Evolutionary conservation across 495 filamentous ascomycete genomes (phyloP), one percentile per base, ranked within the genome.

Genomic region (Hypoxylon cercidicola): DNA sequence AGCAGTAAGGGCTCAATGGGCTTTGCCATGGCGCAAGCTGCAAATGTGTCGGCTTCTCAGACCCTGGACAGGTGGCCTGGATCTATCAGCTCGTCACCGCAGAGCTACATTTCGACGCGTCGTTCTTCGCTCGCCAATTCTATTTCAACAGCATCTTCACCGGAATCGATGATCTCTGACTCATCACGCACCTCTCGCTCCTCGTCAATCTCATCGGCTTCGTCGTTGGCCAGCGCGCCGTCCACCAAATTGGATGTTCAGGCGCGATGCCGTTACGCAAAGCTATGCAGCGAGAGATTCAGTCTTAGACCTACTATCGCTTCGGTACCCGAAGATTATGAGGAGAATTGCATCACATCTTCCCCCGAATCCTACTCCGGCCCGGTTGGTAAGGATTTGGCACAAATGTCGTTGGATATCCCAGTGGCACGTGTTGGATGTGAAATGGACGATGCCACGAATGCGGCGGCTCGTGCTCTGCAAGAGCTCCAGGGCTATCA

Each of bases 91-190:
- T 75, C 82, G 53, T 82, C 84, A 21, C 78, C 81, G 72, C 73
- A 84, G 73, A 77, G 78, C 77, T 79, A 88, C 78, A 78, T 82
- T 75, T 78, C 84, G 66, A 81, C 83, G 62, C 87, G 91, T 55
- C 88, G 90, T 59, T 90, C 90, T 19, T 93, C 92, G 37, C 79
- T 91, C 61, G 90, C 91, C 71, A 90, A 87, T 69, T 89, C 90
- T 6, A 82, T 87, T 61, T 95, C 92, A 2, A 88, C 87, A 25
- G 82, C 86, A 39, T 96, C 92, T 50, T 96, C 92, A 34, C 93
- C 93, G 41, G 93, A 96, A 67, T 96, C 92, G 56, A 93, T 95
- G 91, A 79, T 96, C 20, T 95, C 91, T 46, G 93, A 96, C 76
- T 87, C 82, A 46, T 93, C 90, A 37, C 86, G 84, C 61, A 84